These are phyloP conservation scores for Crassisporium funariophilum DNA, from an alignment of 768 basidiomycete species.

Conservation along the genomic window DNA sequence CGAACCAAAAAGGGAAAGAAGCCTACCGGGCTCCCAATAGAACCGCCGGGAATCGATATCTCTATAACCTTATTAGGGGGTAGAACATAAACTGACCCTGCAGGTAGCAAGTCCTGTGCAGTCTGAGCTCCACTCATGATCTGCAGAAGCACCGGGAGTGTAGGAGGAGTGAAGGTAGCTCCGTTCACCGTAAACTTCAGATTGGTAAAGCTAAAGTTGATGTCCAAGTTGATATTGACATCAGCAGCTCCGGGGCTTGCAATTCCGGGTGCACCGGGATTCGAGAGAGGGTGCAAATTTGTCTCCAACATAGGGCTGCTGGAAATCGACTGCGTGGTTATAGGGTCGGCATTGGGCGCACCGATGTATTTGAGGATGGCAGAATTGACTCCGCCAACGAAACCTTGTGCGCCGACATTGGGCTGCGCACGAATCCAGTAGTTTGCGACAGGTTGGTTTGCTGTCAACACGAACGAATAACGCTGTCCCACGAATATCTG, in stretches of 20 bases:
- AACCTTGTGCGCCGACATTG: conserved; percentile 19
- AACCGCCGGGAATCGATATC: conserved; percentile 42
- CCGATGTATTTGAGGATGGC: conserved; percentile 54
- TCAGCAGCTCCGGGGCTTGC: conserved; percentile 43
- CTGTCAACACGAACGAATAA: conserved; percentile 40
- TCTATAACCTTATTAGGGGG: conserved; percentile 48
- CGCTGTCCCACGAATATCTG: conserved; percentile 42
- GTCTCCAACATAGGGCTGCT: conserved; percentile 37
- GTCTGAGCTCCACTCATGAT: conserved; percentile 40
- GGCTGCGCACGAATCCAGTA: conserved; percentile 52
- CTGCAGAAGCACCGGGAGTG: conserved; percentile 48
- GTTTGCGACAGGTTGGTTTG: conserved; percentile 48
- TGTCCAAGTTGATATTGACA: conserved; percentile 37
- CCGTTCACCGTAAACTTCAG: conserved; percentile 34
- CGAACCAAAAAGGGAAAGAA: background rate
- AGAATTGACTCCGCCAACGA: conserved; percentile 36
- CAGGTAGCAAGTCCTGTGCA: conserved; percentile 36
- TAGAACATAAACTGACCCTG: conserved; percentile 41
- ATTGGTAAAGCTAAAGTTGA: conserved; percentile 22
- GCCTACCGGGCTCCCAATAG: conserved; percentile 35
- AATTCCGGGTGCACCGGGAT: conserved; percentile 31
- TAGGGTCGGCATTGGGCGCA: conserved; percentile 48
- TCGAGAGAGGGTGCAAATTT: conserved; percentile 39
- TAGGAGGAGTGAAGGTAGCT: conserved; percentile 34
- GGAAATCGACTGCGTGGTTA: conserved; percentile 25